These are phyloP conservation scores for Tuber calosporum DNA, from an alignment of 495 filamentous ascomycete species.

Conservation along the genomic window DNA sequence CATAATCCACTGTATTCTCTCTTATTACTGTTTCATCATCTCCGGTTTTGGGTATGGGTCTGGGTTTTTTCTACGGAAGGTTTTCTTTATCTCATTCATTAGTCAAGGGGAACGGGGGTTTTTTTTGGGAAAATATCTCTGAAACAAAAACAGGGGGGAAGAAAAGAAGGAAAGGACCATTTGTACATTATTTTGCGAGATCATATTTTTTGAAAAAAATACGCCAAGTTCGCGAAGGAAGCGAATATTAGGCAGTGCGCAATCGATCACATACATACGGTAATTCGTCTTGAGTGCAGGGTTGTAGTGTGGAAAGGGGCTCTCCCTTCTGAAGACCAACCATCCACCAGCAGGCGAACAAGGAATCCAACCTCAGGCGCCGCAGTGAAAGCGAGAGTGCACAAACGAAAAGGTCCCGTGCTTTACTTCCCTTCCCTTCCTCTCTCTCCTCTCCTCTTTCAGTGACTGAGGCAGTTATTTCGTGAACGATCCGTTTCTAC, in stretches of 20 bases:
- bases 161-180: background rate
- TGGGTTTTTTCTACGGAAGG: background rate
- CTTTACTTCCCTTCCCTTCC: background rate
- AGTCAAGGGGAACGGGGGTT: constrained; percentile 3
- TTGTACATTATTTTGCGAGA: constrained; percentile 6
- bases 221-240: background rate
- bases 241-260: background rate
- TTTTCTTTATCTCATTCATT: background rate
- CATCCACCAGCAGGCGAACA: background rate
- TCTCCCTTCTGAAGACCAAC: background rate
- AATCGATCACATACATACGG: background rate
- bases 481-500: background rate
- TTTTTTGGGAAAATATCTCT: background rate
- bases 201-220: background rate
- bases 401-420: background rate
- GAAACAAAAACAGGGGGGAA: background rate
- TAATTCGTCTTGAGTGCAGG: background rate
- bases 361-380: background rate
- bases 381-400: background rate
- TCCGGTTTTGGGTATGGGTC: background rate
- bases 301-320: background rate
- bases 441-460: background rate
- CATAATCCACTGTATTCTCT: background rate
- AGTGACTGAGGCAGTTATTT: background rate
- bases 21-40: background rate